A percentile compares a stretch with the other conserved stretches of the same genome.
These are phyloP conservation scores for Saitozyma podzolica DNA, from an alignment of 768 basidiomycete genomes.

Conservation along the genomic window DNA sequence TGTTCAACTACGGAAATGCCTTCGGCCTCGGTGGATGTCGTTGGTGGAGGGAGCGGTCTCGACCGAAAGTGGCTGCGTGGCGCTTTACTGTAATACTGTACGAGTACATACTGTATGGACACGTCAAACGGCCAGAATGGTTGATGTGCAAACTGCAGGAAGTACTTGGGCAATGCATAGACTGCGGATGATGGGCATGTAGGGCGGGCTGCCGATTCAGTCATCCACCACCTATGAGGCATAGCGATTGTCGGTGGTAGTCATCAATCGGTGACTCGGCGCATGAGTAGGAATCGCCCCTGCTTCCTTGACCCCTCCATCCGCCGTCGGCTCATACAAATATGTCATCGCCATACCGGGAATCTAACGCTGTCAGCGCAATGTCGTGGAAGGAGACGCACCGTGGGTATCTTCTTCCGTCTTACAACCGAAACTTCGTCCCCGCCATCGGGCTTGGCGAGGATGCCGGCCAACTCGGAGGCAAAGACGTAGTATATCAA, in stretches of 20 bases:
- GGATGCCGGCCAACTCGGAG: conserved; percentile 27
- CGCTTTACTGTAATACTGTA: too few species aligned
- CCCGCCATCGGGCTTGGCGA: conserved; percentile 19
- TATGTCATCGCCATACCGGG: conserved; percentile 49
- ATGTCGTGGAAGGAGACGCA: conserved; percentile 7
- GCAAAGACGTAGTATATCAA: conserved; percentile 40
- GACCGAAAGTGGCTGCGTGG: too few species aligned
- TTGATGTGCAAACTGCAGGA: too few species aligned
- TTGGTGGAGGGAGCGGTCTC: too few species aligned
- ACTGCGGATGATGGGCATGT: too few species aligned
- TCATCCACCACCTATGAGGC: conserved; percentile 15
- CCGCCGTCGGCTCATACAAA: conserved; percentile 30
- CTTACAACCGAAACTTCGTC: conserved; percentile 26
- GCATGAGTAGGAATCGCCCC: conserved; percentile 37
- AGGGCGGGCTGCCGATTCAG: too few species aligned
- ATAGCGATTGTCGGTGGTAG: conserved; percentile 35
- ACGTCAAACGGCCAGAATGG: too few species aligned
- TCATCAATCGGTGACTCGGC: conserved; percentile 38
- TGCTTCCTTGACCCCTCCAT: conserved; percentile 19
- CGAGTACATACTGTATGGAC: too few species aligned
- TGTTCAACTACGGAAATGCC: too few species aligned
- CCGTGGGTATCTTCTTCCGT: conserved; percentile 33
- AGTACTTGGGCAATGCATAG: too few species aligned
- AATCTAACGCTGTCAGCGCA: conserved; percentile 13
- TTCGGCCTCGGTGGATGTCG: too few species aligned